Base-by-base conservation (phyloP, 2,329 filamentous ascomycete genomes). In the Clonostachys rosea region DNA sequence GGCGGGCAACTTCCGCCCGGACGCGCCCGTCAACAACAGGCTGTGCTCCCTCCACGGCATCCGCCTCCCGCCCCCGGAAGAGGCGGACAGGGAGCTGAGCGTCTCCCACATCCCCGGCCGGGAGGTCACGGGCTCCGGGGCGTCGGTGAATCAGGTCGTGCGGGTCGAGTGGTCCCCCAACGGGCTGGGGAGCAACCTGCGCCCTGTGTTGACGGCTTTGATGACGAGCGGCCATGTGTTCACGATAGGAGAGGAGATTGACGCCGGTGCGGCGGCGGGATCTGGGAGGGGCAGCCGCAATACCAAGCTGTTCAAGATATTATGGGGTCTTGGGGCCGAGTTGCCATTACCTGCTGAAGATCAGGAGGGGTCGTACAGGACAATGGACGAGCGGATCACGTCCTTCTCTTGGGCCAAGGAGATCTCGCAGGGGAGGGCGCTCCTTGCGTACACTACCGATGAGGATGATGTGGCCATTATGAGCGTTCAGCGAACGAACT, bases 301-400 rank as follows among this genome's bases (percentile, higher is more conserved):
- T 10, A 71, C 75, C 54, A 69, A 71, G 30, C 68, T 67, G 14
- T 83, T 79, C 78, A 66, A 70, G 47, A 68, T 76, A 2, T 66
- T 81, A 2, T 83, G 79, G 78, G 76, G 75, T 0, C 60, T 82
- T 4, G 79, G 79, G 7, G 76, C 73, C 39, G 69, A 69, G 4
- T 49, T 80, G 30, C 67, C 76, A 7, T 58, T 81, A 8, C 78
- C 77, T 0, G 67, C 70, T 30, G 60, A 64, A 34, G 64, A 47
- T 56, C 51, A 61, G 47, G 47, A 60, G 35, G 47, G 54, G 30
- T 52, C 65, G 2, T 60, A 61, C 14, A 55, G 52, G 48, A 69
- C 52, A 54, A 69, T 59, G 63, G 64, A 67, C 45, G 75, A 77
- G 53, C 67, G 68, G 44, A 68, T 82, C 40, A 66, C 67, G 6